Base-by-base conservation (phyloP, 2,329 filamentous ascomycete species). In the Hypoxylon sp. region DNA sequence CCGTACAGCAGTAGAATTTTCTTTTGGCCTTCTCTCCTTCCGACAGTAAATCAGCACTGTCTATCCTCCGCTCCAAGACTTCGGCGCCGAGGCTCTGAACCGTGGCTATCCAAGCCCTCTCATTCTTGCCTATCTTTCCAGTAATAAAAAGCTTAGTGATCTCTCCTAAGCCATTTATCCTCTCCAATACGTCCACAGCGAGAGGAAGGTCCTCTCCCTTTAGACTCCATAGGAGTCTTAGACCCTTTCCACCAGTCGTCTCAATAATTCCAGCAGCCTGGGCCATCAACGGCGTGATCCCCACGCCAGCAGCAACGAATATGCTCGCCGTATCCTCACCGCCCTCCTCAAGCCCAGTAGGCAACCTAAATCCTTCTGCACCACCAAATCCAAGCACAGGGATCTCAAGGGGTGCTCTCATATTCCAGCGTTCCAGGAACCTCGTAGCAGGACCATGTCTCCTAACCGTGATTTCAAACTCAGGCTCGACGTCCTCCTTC, bases 261-360 rank as follows among this genome's bases (percentile, higher is more conserved):
- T 83, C 78, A 0, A 93, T 76, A 5, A 85, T 79, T 0, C 81
- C 82, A 0, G 76, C 75, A n/a, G 89, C 84, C 73, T 93, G 91
- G 0, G 90, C 89, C n/a, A 97, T 82, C 2, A 96, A 73, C 1
- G 94, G 94, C 30, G 94, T 97, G 68, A 97, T 93, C 0, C 94
- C 94, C 6, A 97, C 92, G 2, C 94, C 94, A 0, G 88, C 92
- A 5, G 92, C 92, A 2, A 97, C 79, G 71, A 95, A 96, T 0
- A 89, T 80, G 1, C 81, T 79, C 35, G 81, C 70, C 4, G 79
- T 75, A 14, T 74, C 73, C 2, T 84, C 82, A 10, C 27, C 57
- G 3, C 35, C 13, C 1, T 37, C 63, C 2, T 30, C 57, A 5
- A 33, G 11, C 2, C 35, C 64, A 1, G 62, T 58, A 0, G 77